Evolutionary conservation across 2,329 filamentous ascomycete species (phyloP).

Genomic region (Magnaporthales sp.): DNA sequence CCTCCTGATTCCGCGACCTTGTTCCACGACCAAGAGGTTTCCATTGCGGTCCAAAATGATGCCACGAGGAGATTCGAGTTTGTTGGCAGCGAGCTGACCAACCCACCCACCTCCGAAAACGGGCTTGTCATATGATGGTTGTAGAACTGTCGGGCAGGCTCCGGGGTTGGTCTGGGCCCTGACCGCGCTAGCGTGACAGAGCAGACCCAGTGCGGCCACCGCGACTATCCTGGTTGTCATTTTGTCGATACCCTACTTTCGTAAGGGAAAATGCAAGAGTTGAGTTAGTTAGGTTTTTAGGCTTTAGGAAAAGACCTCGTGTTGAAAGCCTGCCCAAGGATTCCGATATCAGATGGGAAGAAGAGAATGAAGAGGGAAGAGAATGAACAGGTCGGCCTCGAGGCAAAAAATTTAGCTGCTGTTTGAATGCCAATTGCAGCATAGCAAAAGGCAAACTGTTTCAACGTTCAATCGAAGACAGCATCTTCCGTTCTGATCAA

Average conservation of each 20-base stretch:
- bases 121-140: constrained; percentile 17
- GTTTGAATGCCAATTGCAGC: neutral
- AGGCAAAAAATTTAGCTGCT: too few species aligned
- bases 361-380: neutral
- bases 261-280: neutral
- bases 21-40: constrained; percentile 35
- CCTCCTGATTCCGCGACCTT: constrained; percentile 30
- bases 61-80: constrained; percentile 29
- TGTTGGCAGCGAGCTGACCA: constrained; percentile 22
- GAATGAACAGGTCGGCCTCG: too few species aligned
- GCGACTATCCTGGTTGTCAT: neutral
- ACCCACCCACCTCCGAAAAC: constrained; percentile 22
- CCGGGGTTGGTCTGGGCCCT: constrained; percentile 4
- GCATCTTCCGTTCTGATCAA: neutral
- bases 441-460: neutral
- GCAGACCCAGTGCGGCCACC: neutral
- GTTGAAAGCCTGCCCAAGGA: neutral
- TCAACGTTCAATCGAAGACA: neutral
- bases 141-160: constrained; percentile 17
- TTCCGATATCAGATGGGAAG: neutral
- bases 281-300: neutral
- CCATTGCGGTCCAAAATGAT: constrained; percentile 36
- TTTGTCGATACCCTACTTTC: neutral
- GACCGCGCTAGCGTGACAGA: neutral
- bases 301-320: neutral